These are phyloP conservation scores for Perilla frutescens DNA, from an alignment of 257 asterid species.

Conservation along the genomic window DNA sequence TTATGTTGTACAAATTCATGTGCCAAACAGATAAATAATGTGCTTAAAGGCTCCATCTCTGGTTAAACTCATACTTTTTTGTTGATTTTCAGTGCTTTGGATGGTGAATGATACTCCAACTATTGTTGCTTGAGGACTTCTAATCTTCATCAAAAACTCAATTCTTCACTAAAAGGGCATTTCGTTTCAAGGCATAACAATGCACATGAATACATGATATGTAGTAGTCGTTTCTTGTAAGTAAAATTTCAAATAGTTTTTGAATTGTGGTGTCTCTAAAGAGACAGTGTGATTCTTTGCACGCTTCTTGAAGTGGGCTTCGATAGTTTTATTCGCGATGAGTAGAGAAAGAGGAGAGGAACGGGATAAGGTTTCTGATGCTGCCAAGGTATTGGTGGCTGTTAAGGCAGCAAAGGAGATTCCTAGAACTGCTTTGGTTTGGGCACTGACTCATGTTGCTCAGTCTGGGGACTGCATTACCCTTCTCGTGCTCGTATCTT, in stretches of 20 bases:
- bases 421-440: constrained; percentile 80
- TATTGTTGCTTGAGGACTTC: constrained; percentile 8
- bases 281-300: constrained; percentile 28
- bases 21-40: constrained; percentile 45
- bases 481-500: constrained; percentile 75
- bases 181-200: constrained; percentile 38
- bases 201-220: constrained; percentile 45
- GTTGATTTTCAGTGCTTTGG: constrained; percentile 44
- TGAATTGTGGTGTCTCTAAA: constrained; percentile 23
- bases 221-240: constrained; percentile 41
- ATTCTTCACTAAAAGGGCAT: background rate
- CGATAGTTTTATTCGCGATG: constrained; percentile 44
- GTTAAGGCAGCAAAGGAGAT: constrained; percentile 95
- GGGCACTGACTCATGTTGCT: constrained; percentile 96
- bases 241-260: constrained; percentile 25
- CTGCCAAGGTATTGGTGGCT: constrained; percentile 82
- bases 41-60: constrained; percentile 40
- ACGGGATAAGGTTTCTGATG: constrained; percentile 53
- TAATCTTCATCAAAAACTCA: no score
- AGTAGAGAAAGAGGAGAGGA: constrained; percentile 64
- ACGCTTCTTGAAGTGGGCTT: constrained; percentile 4
- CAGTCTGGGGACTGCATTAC: constrained; percentile 96
- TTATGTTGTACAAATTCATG: constrained; percentile 47
- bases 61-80: constrained; percentile 43
- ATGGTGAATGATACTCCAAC: constrained; percentile 21